Conservation (phyloP, 1,139 yeast genomes). For the Protomyces inouyei region DNA sequence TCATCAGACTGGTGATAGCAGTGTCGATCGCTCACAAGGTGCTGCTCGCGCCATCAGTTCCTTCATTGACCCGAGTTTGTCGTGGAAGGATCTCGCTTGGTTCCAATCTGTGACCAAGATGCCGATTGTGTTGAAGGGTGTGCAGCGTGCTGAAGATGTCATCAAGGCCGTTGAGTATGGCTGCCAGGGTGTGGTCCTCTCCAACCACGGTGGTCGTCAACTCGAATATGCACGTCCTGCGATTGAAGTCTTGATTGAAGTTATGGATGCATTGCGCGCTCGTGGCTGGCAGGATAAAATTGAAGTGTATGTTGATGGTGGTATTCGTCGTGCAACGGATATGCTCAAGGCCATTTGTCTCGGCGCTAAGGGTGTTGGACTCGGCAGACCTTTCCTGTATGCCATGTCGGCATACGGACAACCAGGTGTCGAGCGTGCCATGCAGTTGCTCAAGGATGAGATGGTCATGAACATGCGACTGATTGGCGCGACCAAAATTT, state of each 20-base stretch:
- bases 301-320: conserved; percentile 53
- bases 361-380: conserved; percentile 74
- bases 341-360: conserved; percentile 65
- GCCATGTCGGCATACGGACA: conserved; percentile 66
- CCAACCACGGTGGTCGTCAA: conserved; percentile 58
- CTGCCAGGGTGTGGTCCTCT: conserved; percentile 49
- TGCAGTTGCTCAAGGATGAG: conserved; percentile 70
- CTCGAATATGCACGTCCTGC: conserved; percentile 61
- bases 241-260: conserved; percentile 61
- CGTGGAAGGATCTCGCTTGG: conserved; percentile 62
- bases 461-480: conserved; percentile 83
- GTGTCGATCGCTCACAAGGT: conserved; percentile 67
- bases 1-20: conserved; percentile 43
- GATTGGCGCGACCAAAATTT: conserved; percentile 65
- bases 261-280: conserved; percentile 51
- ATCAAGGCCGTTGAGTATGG: conserved; percentile 47
- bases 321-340: conserved; percentile 70
- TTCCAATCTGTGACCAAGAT: conserved; percentile 54
- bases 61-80: conserved; percentile 75
- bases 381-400: conserved; percentile 69
- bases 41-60: conserved; percentile 82
- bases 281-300: conserved; percentile 48
- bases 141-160: conserved; percentile 52
- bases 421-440: conserved; percentile 53
- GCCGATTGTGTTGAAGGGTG: conserved; percentile 57